Evolutionary conservation across 768 basidiomycete species (phyloP).

Genomic region (Podaxis rugospora): DNA sequence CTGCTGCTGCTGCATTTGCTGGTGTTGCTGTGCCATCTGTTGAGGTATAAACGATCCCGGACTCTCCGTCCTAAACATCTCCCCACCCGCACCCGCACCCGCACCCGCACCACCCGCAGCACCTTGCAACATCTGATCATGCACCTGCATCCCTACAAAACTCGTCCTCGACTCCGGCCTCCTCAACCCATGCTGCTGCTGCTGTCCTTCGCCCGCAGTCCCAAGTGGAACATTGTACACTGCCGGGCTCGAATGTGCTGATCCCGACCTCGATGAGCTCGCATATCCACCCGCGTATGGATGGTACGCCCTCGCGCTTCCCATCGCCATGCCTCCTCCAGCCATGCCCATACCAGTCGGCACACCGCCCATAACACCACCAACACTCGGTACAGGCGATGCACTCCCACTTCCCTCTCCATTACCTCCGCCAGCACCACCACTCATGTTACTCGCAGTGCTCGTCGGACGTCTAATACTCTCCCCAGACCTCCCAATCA

Average conservation of each 20-base stretch:
- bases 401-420: not conserved
- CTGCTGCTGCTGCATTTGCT: not conserved
- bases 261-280: slow-evolving; percentile 31
- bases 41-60: slow-evolving; percentile 17
- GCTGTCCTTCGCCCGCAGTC: slow-evolving; percentile 20
- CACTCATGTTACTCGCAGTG: slow-evolving; percentile 31
- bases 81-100: not conserved
- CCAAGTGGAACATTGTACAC: slow-evolving; percentile 33
- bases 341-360: not conserved
- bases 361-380: not conserved
- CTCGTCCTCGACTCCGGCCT: slow-evolving; percentile 32
- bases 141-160: slow-evolving; percentile 30
- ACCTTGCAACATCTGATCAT: slow-evolving; percentile 30
- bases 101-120: not conserved
- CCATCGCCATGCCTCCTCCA: slow-evolving; percentile 21
- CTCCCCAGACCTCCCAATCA: slow-evolving; percentile 40
- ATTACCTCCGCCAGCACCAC: not conserved
- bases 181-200: slow-evolving; percentile 31
- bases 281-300: slow-evolving; percentile 45
- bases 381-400: not conserved
- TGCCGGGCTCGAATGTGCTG: slow-evolving; percentile 43
- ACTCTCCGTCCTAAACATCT: slow-evolving; percentile 22
- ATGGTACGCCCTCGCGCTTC: slow-evolving; percentile 44
- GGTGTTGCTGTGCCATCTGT: not conserved
- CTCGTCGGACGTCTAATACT: slow-evolving; percentile 41